Base-by-base conservation (phyloP, 192 early-diverging fungal species). In the Ambispora gerdemannii region DNA sequence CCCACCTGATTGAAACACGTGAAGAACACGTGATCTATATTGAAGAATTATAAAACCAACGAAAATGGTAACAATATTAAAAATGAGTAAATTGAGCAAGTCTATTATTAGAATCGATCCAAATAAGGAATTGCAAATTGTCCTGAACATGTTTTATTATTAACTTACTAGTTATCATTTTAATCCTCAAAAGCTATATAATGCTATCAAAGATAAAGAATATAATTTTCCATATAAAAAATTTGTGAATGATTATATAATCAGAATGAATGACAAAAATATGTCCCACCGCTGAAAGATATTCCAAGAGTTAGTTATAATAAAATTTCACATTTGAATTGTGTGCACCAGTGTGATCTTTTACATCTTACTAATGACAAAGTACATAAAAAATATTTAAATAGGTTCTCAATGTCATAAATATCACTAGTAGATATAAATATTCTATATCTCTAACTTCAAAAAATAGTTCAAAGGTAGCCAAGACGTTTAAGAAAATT, bases 401-500 rank as follows among this genome's bases (percentile, higher is more conserved):
- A 56, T 6, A 4, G 20, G 53, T 56, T 13, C 53, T 56, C 20
- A 56, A 56, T 27, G 20, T 56, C 4, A 27, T 56, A 56, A 20
- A 56, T 20, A 20, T 56, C 8, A 20, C 53, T 27, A 56, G 53
- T 20, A 56, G 53, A 20, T 56, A 13, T 20, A 56, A 56, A 20
- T 6, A 6, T 6, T 13, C 8, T 56, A 20, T 56, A 13, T 20
- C 53, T 24, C 27, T 56, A 7, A 56, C 53, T 13, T 56, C 53
- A 56, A 56, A 56, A 20, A 56, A 56, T 7, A 56, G 53, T 56
- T 56, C 53, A 27, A 20, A 56, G 20, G 53, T 27, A 13, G 20
- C 53, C 19, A 56, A 56, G 20, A 20, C 53, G 27, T 56, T 56
- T 20, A 56, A 20, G 27, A 56, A 56, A 56, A 56, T 56, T 27